Percentiles rank a stretch among this genome's conserved stretches.
Evolutionary conservation across 208 protist species (phyloP).

Genomic region (Tritrichomonas musculus): DNA sequence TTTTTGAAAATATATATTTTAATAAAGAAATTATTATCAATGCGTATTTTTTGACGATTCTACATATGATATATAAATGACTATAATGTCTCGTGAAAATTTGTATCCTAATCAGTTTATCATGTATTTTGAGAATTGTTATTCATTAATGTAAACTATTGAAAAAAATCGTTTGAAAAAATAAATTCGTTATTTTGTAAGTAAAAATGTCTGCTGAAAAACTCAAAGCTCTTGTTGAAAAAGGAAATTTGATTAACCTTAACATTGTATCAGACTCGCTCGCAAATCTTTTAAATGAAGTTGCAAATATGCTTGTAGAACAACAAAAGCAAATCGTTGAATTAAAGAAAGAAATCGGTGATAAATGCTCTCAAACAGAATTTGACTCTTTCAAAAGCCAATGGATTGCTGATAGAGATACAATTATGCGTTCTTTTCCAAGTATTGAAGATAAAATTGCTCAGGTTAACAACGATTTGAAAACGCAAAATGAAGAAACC

Average conservation of each 20-base stretch:
- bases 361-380: background rate
- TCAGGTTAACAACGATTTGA: background rate
- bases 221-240: background rate
- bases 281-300: background rate
- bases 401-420: background rate
- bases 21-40: no score
- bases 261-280: background rate
- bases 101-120: no score
- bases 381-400: background rate
- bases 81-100: no score
- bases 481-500: background rate
- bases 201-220: background rate
- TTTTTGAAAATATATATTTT: no score
- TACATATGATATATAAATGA: no score
- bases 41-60: no score
- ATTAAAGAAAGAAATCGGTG: background rate
- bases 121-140: no score
- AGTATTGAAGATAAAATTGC: background rate
- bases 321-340: background rate
- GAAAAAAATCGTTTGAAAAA: no score
- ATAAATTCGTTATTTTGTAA: no score
- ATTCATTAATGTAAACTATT: no score
- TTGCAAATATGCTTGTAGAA: background rate
- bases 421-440: background rate
- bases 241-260: slow-evolving; percentile 20